Evolutionary conservation across 306 rosid species (phyloP).

Genomic region (Quercus engelmannii): DNA sequence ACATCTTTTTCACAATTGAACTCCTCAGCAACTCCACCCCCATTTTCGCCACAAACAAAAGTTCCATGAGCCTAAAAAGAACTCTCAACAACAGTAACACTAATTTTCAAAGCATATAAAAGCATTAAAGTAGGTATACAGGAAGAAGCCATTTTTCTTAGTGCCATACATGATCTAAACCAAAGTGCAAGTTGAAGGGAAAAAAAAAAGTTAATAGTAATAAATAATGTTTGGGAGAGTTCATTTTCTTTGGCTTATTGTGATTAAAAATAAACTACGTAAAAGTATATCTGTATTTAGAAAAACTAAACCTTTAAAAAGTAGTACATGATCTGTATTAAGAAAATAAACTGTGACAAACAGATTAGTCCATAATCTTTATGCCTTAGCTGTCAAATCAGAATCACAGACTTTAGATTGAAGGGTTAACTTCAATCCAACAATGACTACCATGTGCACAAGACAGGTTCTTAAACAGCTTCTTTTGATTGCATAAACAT

Average conservation of each 20-base stretch:
- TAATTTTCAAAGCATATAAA: slow-evolving; percentile 10
- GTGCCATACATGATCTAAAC: background rate
- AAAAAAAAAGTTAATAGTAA: background rate
- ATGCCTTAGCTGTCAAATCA: background rate
- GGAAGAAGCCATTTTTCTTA: background rate
- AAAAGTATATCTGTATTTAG: no score
- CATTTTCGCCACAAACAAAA: slow-evolving; percentile 84
- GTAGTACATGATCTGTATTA: no score
- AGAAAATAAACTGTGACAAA: no score
- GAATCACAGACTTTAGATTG: background rate
- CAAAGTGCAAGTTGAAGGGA: background rate
- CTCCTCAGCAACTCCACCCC: slow-evolving; percentile 92
- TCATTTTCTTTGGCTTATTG: no score
- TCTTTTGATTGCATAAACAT: slow-evolving; percentile 7
- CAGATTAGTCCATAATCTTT: no score
- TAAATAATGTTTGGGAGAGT: background rate
- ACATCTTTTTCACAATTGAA: slow-evolving; percentile 79
- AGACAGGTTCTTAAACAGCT: slow-evolving; percentile 8
- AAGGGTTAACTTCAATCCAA: background rate
- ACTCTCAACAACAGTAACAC: background rate
- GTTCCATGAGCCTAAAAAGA: slow-evolving; percentile 82
- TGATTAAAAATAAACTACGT: no score
- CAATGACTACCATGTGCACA: background rate
- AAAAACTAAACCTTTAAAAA: no score
- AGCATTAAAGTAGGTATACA: background rate